These are phyloP conservation scores for Acer yangbiense DNA, from an alignment of 345 rosid species.

Conservation along the genomic window DNA sequence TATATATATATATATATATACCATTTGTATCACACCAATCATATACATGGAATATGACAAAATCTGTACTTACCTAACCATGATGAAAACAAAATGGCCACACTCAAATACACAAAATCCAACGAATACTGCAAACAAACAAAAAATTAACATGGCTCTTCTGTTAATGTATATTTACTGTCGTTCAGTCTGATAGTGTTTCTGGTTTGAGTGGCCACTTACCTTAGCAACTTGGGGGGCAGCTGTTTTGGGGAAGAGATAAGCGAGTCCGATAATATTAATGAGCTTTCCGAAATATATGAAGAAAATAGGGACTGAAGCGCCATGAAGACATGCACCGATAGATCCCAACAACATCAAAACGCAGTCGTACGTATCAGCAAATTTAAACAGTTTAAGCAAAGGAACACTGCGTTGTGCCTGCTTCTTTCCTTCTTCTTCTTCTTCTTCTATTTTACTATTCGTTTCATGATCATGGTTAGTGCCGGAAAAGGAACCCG, in stretches of 20 bases:
- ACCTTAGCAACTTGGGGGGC: slow-evolving; percentile 94
- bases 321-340: slow-evolving; percentile 87
- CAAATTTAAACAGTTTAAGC: slow-evolving; percentile 74
- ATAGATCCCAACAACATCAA: slow-evolving; percentile 87
- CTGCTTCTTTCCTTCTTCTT: slow-evolving; percentile 20
- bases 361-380: slow-evolving; percentile 75
- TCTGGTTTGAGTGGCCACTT: too few relatives aligned
- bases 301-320: slow-evolving; percentile 92
- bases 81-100: slow-evolving; percentile 83
- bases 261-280: slow-evolving; percentile 76
- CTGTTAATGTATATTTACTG: slow-evolving; percentile 3
- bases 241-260: slow-evolving; percentile 71
- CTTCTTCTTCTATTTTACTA: slow-evolving; percentile 11
- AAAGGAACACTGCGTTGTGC: slow-evolving; percentile 42
- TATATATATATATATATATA: too few relatives aligned
- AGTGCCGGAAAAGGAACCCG: slow-evolving; percentile 4
- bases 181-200: too few relatives aligned
- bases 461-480: slow-evolving; percentile 26
- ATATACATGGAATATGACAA: too few relatives aligned
- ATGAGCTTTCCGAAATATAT: slow-evolving; percentile 88
- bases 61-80: slow-evolving; percentile 62
- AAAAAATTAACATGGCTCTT: too few relatives aligned
- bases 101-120: slow-evolving; percentile 94
- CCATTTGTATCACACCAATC: too few relatives aligned
- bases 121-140: slow-evolving; percentile 74